These are phyloP conservation scores for Ustilago hordei DNA, from an alignment of 1,284 basidiomycete species.

Conservation along the genomic window DNA sequence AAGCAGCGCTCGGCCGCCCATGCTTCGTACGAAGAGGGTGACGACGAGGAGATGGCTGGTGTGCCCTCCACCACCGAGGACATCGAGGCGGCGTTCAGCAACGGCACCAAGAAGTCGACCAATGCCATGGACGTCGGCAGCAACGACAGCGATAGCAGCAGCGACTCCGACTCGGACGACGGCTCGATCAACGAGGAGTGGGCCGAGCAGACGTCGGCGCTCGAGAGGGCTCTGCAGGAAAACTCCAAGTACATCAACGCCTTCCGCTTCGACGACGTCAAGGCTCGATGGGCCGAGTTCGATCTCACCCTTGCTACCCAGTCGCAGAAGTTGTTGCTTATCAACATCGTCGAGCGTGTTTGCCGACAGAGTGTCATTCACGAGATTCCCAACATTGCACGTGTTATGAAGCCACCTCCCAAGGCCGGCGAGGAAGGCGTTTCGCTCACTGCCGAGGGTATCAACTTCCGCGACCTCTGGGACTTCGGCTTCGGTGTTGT, in stretches of 20 bases:
- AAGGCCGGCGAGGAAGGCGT: conserved; percentile 54
- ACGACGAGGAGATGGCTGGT: conserved; percentile 56
- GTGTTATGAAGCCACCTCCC: conserved; percentile 62
- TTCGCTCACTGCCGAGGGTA: conserved; percentile 66
- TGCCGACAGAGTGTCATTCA: conserved; percentile 65
- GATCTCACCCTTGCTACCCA: conserved; percentile 60
- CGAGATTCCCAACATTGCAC: conserved; percentile 65
- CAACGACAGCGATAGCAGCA: conserved; percentile 37
- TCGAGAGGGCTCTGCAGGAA: conserved; percentile 73
- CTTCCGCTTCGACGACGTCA: conserved; percentile 78
- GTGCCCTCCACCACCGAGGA: conserved; percentile 71
- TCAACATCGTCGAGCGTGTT: conserved; percentile 68
- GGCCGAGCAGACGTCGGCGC: conserved; percentile 67
- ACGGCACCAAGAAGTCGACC: conserved; percentile 47
- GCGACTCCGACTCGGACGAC: conserved; percentile 56
- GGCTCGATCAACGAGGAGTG: conserved; percentile 62
- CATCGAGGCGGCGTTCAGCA: conserved; percentile 77
- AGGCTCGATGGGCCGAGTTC: conserved; percentile 72
- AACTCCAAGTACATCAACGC: conserved; percentile 73
- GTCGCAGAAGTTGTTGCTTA: conserved; percentile 67
- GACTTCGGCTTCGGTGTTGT: conserved; percentile 82
- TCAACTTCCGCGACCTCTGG: conserved; percentile 91
- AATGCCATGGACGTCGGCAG: conserved; percentile 57
- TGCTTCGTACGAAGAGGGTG: conserved; percentile 77
- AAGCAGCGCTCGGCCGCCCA: conserved; percentile 77